Percentiles rank a stretch among this genome's conserved stretches.
Evolutionary conservation across 208 protist species (phyloP).

Genomic region (Leishmania major): DNA sequence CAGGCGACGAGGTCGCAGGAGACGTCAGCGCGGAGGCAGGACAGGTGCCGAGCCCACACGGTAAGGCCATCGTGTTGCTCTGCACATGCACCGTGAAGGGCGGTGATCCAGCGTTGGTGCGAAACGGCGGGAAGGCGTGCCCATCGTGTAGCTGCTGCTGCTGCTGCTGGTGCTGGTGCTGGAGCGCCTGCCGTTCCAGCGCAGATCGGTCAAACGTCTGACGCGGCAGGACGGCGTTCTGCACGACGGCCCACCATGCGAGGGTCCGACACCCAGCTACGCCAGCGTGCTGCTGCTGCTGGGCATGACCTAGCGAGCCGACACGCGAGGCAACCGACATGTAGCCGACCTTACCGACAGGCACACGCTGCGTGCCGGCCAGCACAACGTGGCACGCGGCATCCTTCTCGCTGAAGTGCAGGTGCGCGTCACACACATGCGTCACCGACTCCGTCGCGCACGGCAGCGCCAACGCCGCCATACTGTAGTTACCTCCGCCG

Average conservation of each 20-base stretch:
- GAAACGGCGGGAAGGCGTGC: not conserved
- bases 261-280: not conserved
- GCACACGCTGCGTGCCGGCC: constrained; percentile 26
- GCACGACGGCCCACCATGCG: constrained; percentile 33
- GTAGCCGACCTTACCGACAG: not conserved
- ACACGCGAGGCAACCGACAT: not conserved
- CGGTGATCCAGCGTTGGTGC: not conserved
- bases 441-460: constrained; percentile 9
- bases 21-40: constrained; percentile 7
- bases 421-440: constrained; percentile 22
- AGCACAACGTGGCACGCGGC: constrained; percentile 22
- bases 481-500: not conserved
- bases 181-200: constrained; percentile 14
- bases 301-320: constrained; percentile 10
- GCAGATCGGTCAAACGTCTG: constrained; percentile 25
- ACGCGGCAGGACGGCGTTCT: constrained; percentile 32
- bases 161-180: not conserved
- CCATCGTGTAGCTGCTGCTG: not conserved
- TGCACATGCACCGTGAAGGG: constrained; percentile 33
- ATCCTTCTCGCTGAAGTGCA: constrained; percentile 24
- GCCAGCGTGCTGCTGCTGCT: not conserved
- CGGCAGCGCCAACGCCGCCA: not conserved
- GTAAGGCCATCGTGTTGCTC: constrained; percentile 32
- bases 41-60: not conserved
- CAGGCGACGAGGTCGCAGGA: constrained; percentile 2